Percentiles rank a stretch among this genome's conserved stretches.
Evolutionary conservation across 2,329 filamentous ascomycete species (phyloP).

Genomic region (Pseudogymnoascus sp.): DNA sequence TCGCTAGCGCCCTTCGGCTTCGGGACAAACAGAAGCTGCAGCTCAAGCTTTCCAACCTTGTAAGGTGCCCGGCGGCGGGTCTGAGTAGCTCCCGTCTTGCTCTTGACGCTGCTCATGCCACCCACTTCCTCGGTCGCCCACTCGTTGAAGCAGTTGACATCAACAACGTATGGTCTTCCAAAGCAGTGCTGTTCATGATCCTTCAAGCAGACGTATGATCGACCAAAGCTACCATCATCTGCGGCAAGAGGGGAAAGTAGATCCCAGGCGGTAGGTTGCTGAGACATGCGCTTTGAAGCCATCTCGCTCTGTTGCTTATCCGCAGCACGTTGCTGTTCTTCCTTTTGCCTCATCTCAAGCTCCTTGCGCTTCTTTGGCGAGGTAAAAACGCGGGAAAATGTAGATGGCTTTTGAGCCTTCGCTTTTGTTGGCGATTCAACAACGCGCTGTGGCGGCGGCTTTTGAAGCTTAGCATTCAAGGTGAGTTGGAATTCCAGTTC

Average conservation of each 20-base stretch:
- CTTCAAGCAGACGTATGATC: conserved; percentile 87
- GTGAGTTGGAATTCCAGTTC: conserved; percentile 99
- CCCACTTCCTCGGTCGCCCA: conserved; percentile 84
- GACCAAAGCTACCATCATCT: conserved; percentile 86
- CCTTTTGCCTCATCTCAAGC: conserved; percentile 72
- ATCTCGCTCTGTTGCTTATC: conserved; percentile 54
- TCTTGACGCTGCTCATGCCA: conserved; percentile 81
- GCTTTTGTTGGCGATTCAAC: conserved; percentile 53
- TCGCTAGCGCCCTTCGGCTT: conserved; percentile 79
- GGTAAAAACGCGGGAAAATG: conserved; percentile 85
- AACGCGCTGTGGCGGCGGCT: conserved; percentile 54
- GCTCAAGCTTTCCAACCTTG: conserved; percentile 85
- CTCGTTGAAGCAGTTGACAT: conserved; percentile 95
- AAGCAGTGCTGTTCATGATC: conserved; percentile 85
- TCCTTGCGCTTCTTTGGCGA: conserved; percentile 97
- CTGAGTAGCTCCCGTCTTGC: conserved; percentile 67
- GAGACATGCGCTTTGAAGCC: conserved; percentile 50
- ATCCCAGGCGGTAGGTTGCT: conserved; percentile 71
- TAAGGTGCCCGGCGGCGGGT: conserved; percentile 85
- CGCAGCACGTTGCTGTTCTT: conserved; percentile 68
- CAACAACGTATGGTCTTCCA: conserved; percentile 77
- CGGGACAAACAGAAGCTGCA: conserved; percentile 91
- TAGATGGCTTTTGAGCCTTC: conserved; percentile 57
- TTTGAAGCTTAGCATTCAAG: conserved; percentile 86
- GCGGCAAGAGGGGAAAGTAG: conserved; percentile 78